Conservation (phyloP, 2,329 filamentous ascomycete species). For the Fusarium continuum region DNA sequence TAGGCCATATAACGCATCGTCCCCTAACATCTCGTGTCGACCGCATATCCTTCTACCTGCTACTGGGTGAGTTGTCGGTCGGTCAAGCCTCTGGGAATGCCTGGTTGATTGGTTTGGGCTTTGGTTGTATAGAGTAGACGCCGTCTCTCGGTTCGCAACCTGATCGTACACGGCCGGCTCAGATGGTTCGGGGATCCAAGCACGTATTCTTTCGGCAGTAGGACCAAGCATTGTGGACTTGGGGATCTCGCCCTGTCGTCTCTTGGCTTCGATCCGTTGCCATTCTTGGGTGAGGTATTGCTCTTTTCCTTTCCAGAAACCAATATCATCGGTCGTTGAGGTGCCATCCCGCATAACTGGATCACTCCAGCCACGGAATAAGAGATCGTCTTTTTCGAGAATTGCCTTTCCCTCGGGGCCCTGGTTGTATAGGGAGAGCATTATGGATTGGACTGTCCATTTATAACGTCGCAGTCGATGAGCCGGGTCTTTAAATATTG, state of each 20-base stretch:
- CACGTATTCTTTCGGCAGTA: neutral
- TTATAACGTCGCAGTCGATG: neutral
- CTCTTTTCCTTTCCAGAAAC: neutral
- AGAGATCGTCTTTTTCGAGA: neutral
- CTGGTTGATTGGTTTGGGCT: too few species aligned
- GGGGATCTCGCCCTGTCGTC: neutral
- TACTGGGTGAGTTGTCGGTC: neutral
- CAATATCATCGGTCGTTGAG: neutral
- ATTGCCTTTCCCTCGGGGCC: neutral
- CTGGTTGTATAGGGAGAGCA: neutral
- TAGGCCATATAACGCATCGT: too few species aligned
- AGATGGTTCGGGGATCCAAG: neutral
- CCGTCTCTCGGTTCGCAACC: neutral
- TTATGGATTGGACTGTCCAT: neutral
- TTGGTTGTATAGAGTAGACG: too few species aligned
- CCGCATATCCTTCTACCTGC: neutral
- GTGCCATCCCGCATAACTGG: neutral
- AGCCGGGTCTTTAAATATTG: neutral
- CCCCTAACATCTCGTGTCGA: too few species aligned
- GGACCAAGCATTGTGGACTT: neutral
- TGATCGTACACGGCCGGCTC: neutral
- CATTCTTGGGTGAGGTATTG: neutral
- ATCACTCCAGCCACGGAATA: neutral
- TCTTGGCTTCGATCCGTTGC: neutral
- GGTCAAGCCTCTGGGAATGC: neutral